Evolutionary conservation across 352 stramenopile species (phyloP).

Genomic region (Globisporangium mamillatum): DNA sequence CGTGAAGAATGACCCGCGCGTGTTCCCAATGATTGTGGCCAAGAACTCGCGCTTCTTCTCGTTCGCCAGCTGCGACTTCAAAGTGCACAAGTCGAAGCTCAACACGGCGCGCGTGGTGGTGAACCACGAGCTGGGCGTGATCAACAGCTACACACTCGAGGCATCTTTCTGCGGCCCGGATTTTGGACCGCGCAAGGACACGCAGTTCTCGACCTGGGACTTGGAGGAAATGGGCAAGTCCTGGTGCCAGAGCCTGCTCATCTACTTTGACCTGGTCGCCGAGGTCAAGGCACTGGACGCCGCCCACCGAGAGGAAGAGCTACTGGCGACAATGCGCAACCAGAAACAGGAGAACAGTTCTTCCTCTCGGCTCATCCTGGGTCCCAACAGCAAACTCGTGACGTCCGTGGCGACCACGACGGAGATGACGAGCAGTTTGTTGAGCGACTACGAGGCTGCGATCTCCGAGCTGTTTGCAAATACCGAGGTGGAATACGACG

Average conservation of each 20-base stretch:
- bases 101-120: slow-evolving; percentile 90
- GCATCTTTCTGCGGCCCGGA: slow-evolving; percentile 87
- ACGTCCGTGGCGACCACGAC: slow-evolving; percentile 2
- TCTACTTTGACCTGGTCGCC: slow-evolving; percentile 63
- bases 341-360: not conserved
- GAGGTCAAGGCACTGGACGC: slow-evolving; percentile 44
- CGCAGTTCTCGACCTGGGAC: slow-evolving; percentile 73
- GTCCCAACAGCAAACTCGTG: not conserved
- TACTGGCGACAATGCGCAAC: not conserved
- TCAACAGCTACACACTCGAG: slow-evolving; percentile 89
- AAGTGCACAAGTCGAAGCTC: slow-evolving; percentile 87
- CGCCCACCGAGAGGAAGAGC: slow-evolving; percentile 7
- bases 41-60: slow-evolving; percentile 69
- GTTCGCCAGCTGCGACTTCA: slow-evolving; percentile 88
- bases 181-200: slow-evolving; percentile 63
- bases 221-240: slow-evolving; percentile 70
- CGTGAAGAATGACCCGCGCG: slow-evolving; percentile 59
- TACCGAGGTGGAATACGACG: slow-evolving; percentile 24
- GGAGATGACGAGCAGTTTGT: slow-evolving; percentile 30
- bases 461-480: slow-evolving; percentile 54
- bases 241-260: slow-evolving; percentile 74
- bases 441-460: slow-evolving; percentile 60
- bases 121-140: slow-evolving; percentile 80
- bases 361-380: not conserved
- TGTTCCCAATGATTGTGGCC: slow-evolving; percentile 80